Conservation (phyloP, 140 eudicot genomes). For the Cichorium intybus region DNA sequence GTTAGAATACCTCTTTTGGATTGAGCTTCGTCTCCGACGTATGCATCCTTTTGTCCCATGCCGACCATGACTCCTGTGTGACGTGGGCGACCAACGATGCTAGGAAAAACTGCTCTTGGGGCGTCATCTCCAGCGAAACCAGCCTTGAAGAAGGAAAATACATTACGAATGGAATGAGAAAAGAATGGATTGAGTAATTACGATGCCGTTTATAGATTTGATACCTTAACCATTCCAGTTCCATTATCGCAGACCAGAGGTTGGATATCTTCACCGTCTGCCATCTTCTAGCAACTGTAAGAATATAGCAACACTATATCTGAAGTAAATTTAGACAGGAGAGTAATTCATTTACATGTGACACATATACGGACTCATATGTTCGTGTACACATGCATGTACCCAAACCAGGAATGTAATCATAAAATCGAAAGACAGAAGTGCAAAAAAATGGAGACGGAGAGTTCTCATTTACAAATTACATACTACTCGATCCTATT, state of each 20-base stretch:
- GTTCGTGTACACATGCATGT: too few relatives aligned
- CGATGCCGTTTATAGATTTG: not conserved
- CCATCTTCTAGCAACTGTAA: constrained; percentile 33
- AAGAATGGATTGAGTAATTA: not conserved
- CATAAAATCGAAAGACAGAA: not conserved
- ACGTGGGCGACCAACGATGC: constrained; percentile 46
- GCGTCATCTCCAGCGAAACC: constrained; percentile 53
- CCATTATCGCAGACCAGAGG: constrained; percentile 45
- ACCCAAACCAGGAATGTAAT: not conserved
- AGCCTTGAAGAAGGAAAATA: constrained; percentile 35
- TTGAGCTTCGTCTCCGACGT: constrained; percentile 46
- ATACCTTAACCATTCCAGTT: constrained; percentile 54
- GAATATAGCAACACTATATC: not conserved
- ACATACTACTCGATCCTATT: not conserved
- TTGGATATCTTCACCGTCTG: constrained; percentile 42
- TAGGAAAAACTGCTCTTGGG: constrained; percentile 47
- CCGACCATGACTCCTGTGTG: constrained; percentile 49
- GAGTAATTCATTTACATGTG: too few relatives aligned
- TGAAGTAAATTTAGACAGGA: too few relatives aligned
- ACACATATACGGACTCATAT: too few relatives aligned
- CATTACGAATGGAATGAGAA: not conserved
- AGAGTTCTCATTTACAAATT: not conserved
- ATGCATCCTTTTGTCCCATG: constrained; percentile 45
- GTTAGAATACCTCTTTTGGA: constrained; percentile 44
- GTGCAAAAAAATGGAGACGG: not conserved